phyloP scores from a whole-genome alignment of 148 eudicot genomes.

The Cornus suecica region DNA sequence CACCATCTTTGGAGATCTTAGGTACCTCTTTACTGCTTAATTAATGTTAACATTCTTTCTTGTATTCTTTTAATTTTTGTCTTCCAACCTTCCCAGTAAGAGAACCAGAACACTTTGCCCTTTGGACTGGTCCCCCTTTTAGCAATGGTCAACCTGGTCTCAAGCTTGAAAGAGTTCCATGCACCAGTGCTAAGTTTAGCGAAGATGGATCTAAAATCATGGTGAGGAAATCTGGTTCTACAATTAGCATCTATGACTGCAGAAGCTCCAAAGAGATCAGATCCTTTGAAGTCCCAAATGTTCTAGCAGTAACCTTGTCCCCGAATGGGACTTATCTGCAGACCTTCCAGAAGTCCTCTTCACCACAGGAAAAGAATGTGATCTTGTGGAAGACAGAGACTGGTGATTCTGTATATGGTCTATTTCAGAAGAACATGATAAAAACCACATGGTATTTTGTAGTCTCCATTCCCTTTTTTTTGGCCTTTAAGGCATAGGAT shows the following conservation, averaged over 20 bases:
- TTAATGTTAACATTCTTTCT: background rate
- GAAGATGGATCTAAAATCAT: conserved; percentile 82
- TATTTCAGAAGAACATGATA: conserved; percentile 75
- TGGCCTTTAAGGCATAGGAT: background rate
- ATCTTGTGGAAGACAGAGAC: conserved; percentile 62
- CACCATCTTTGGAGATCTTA: conserved; percentile 58
- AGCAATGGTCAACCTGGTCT: conserved; percentile 54
- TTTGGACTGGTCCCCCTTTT: conserved; percentile 88
- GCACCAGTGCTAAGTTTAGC: conserved; percentile 65
- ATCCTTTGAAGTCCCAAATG: conserved; percentile 53
- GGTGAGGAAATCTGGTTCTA: conserved; percentile 59
- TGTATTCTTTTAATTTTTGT: conserved; percentile 5
- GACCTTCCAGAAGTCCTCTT: conserved; percentile 72
- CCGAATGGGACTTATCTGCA: conserved; percentile 85
- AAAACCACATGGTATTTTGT: conserved; percentile 68
- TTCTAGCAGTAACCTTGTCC: conserved; percentile 63
- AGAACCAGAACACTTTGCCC: conserved; percentile 61
- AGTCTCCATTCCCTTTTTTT: background rate
- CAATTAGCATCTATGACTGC: conserved; percentile 58
- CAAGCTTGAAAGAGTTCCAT: conserved; percentile 59
- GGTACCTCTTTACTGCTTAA: conserved; percentile 20
- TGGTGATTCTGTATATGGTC: conserved; percentile 58
- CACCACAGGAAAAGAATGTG: conserved; percentile 83
- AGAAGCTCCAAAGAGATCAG: conserved; percentile 56
- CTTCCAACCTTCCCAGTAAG: conserved; percentile 41